phyloP scores from a whole-genome alignment of 164 flowering plant species.

The Sextonia rubra region DNA sequence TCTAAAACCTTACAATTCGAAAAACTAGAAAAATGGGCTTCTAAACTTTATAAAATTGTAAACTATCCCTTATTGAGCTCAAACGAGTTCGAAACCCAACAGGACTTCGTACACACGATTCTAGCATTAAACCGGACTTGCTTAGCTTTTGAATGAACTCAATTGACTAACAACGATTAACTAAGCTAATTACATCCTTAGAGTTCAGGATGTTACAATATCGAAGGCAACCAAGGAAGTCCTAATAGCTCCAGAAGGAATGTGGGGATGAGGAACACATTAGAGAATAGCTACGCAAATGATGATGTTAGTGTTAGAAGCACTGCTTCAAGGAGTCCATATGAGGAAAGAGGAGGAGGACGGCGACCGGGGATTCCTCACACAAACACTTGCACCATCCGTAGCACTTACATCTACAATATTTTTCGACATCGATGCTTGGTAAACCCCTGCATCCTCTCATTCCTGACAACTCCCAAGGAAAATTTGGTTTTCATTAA shows the following conservation, averaged over 20 bases:
- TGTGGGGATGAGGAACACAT: constrained; percentile 13
- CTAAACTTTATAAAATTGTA: no score
- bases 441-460: constrained; percentile 21
- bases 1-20: no score
- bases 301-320: constrained; percentile 31
- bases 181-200: no score
- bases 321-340: constrained; percentile 12
- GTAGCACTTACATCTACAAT: constrained; percentile 46
- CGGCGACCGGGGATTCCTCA: constrained; percentile 71
- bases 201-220: no score
- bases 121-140: no score
- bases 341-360: constrained; percentile 22
- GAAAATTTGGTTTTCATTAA: no score
- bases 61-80: no score
- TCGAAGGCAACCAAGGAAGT: not conserved
- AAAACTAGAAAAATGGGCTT: no score
- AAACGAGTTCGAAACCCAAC: no score
- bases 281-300: constrained; percentile 22
- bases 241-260: not conserved
- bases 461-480: no score
- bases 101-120: no score
- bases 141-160: no score
- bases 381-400: constrained; percentile 63
- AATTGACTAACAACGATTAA: constrained; percentile 7
- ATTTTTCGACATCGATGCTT: constrained; percentile 63